Evolutionary conservation across 495 filamentous ascomycete genomes (phyloP).

Genomic region (Pseudoneurospora amorphoporcata): DNA sequence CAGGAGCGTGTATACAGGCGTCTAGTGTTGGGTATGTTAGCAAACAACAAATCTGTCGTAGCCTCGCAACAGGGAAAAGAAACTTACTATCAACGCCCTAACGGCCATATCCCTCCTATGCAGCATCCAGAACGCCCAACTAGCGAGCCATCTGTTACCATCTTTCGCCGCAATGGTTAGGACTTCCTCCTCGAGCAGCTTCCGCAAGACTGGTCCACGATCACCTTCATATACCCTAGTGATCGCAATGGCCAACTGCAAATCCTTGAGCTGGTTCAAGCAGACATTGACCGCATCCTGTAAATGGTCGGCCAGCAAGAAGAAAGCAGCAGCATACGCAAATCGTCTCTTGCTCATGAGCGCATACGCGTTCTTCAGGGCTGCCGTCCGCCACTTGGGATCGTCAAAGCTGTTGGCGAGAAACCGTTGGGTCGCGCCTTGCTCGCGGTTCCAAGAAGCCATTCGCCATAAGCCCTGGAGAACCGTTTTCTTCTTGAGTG

Average conservation of each 20-base stretch:
- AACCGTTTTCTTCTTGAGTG: constrained; percentile 82
- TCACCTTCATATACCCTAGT: constrained; percentile 86
- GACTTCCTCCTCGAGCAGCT: constrained; percentile 69
- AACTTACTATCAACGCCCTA: constrained; percentile 58
- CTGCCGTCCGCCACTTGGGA: constrained; percentile 76
- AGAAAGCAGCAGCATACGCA: constrained; percentile 93
- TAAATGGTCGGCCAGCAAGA: constrained; percentile 79
- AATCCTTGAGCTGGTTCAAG: constrained; percentile 70
- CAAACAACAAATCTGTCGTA: not conserved
- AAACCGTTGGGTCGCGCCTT: constrained; percentile 62
- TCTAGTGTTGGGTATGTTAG: constrained; percentile 35
- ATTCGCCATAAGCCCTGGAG: constrained; percentile 93
- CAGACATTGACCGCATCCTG: constrained; percentile 80
- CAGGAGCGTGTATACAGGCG: constrained; percentile 64
- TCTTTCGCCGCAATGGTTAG: constrained; percentile 66
- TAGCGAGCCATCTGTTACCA: constrained; percentile 88
- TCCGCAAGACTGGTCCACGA: constrained; percentile 59
- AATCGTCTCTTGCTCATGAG: constrained; percentile 84
- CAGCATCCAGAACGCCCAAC: constrained; percentile 95
- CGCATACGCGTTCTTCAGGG: constrained; percentile 96
- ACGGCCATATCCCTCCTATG: constrained; percentile 75
- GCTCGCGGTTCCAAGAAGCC: constrained; percentile 83
- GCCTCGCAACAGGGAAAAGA: not conserved
- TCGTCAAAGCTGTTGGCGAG: constrained; percentile 83
- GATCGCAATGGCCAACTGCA: constrained; percentile 86